Evolutionary conservation across 2,329 filamentous ascomycete genomes (phyloP).

Genomic region (Fusarium nelsonii): DNA sequence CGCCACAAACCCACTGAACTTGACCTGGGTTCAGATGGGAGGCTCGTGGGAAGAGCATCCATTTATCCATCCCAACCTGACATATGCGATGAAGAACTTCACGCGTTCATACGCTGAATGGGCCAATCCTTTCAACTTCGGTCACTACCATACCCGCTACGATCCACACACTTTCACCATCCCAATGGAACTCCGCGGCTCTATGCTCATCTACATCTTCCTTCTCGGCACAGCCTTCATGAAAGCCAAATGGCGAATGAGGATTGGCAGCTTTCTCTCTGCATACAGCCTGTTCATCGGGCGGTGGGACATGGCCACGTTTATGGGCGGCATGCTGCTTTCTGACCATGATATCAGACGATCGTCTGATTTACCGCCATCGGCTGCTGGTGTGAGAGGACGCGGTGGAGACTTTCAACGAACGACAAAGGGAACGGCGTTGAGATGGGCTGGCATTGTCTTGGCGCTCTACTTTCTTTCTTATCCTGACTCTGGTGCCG

Average conservation of each 20-base stretch:
- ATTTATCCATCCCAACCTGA: slow-evolving; percentile 55
- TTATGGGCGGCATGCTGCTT: slow-evolving; percentile 54
- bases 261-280: slow-evolving; percentile 49
- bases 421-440: slow-evolving; percentile 22
- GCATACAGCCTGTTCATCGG: slow-evolving; percentile 53
- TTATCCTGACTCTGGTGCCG: slow-evolving; percentile 55
- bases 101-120: slow-evolving; percentile 55
- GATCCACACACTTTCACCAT: slow-evolving; percentile 59
- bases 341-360: slow-evolving; percentile 55
- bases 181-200: slow-evolving; percentile 57
- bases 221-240: slow-evolving; percentile 55
- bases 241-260: slow-evolving; percentile 52
- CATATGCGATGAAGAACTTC: slow-evolving; percentile 55
- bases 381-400: slow-evolving; percentile 21
- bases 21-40: slow-evolving; percentile 55
- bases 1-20: slow-evolving; percentile 50
- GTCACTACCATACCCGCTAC: slow-evolving; percentile 56
- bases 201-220: slow-evolving; percentile 57
- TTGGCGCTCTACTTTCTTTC: slow-evolving; percentile 56
- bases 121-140: slow-evolving; percentile 58
- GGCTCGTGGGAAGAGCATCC: slow-evolving; percentile 59
- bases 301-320: slow-evolving; percentile 57
- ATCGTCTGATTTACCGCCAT: slow-evolving; percentile 35
- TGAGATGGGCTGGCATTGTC: slow-evolving; percentile 49
- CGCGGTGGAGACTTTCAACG: slow-evolving; percentile 14